phyloP scores from a whole-genome alignment of 768 basidiomycete genomes.

The Termitomyces sp. region DNA sequence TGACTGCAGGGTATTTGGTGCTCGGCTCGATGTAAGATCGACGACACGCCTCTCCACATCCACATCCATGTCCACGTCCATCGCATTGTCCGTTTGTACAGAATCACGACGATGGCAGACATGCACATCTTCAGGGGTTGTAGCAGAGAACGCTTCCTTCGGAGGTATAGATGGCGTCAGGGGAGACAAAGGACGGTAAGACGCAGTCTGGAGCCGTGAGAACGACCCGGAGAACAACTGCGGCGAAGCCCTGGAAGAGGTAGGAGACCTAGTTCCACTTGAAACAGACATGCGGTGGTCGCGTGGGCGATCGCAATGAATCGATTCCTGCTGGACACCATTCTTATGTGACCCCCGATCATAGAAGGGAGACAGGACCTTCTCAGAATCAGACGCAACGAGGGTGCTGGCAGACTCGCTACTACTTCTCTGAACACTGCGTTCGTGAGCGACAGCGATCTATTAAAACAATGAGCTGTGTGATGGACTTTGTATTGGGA shows the following conservation, averaged over 20 bases:
- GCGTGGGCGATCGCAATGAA: background rate
- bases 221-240: background rate
- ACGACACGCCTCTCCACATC: background rate
- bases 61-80: background rate
- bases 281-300: background rate
- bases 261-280: background rate
- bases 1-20: background rate
- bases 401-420: slow-evolving; percentile 7
- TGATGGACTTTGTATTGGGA: background rate
- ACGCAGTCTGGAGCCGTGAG: background rate
- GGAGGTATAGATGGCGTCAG: background rate
- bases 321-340: background rate
- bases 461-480: background rate
- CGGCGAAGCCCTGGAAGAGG: background rate
- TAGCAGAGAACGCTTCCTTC: background rate
- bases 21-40: background rate
- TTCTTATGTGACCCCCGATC: background rate
- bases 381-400: slow-evolving; percentile 3
- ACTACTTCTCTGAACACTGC: background rate
- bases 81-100: background rate
- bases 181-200: background rate
- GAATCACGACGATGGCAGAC: background rate
- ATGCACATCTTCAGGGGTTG: background rate
- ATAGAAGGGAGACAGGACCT: background rate
- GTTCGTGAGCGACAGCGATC: slow-evolving; percentile 5